Base-by-base conservation (phyloP, 2,329 filamentous ascomycete genomes). In the Penicillium brevicompactum region DNA sequence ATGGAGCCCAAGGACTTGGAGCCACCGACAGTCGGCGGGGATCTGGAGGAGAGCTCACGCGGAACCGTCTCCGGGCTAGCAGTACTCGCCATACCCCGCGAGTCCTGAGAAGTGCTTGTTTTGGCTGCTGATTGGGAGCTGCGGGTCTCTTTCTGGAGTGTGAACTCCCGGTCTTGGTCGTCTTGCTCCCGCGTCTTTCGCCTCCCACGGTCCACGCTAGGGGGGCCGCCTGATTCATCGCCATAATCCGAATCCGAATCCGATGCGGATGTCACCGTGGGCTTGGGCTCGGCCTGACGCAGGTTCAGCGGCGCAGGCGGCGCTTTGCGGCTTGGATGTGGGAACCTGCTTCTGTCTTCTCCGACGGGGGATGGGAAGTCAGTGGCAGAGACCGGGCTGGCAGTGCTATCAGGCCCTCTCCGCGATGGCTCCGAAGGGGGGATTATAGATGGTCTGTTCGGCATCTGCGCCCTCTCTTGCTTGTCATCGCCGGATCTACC, bases 161-260 rank as follows among this genome's bases (percentile, higher is more conserved):
- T 85, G n/a, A 87, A 72, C 68, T 93, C 90, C 46, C 92, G 85
- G 51, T 91, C 84, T 51, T 82, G 82, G 63, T 97, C 91, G 66
- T 97, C 92, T 58, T 96, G 91, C 70, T 93, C 91, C 49, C 92
- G 84, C 2, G 92, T 96, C 72, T 89, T 91, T 64, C 91, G 83
- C 56, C 92, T 84, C 8, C 92, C 93, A 58, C 92, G 84, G 49
- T 85, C 76, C 34, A 82, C 75, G 5, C 75, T 70, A 0, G 82
- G 78, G 47, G 87, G 78, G 59, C 89, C 87, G 43, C 87, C 82
- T 3, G 88, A 85, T 58, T 90, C 82, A 59, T 92, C 89, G 56
- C 94, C 91, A 63, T 92, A 94, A 60, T 96, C 92, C 0, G 90
- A 92, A 56, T 91, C 90, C 0, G 87, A 87, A 11, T 87, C 86